phyloP scores from a whole-genome alignment of 257 asterid species.

The Nicotiana tabacum region DNA sequence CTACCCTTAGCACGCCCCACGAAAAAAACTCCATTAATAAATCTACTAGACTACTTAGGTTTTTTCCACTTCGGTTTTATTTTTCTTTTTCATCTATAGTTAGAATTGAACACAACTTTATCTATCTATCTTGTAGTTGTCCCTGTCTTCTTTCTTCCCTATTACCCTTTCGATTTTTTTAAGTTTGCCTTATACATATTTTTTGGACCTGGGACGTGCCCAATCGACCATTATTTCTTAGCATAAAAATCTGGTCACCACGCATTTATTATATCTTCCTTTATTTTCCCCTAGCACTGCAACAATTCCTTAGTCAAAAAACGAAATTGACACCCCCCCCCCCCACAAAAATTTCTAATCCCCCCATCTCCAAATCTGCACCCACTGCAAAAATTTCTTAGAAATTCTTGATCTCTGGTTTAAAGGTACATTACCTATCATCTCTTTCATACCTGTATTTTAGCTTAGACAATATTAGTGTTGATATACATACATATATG shows the following conservation, averaged over 20 bases:
- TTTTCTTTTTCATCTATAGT: not conserved
- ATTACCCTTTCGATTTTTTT: not conserved
- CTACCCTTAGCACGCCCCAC: not conserved
- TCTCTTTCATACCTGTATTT: not conserved
- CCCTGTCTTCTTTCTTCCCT: constrained; percentile 4
- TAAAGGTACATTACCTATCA: constrained; percentile 12
- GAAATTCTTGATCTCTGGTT: not conserved
- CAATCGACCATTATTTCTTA: constrained; percentile 12
- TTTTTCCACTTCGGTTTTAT: not conserved
- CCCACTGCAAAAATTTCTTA: not conserved
- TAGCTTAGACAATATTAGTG: not conserved
- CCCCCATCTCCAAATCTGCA: constrained; percentile 4
- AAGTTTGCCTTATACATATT: not conserved
- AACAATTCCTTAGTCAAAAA: constrained; percentile 14
- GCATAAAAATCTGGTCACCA: constrained; percentile 14
- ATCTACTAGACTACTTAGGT: not conserved
- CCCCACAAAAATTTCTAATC: not conserved
- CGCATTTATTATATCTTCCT: constrained; percentile 12
- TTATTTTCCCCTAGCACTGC: not conserved
- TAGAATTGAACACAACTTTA: not conserved
- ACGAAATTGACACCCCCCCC: not conserved
- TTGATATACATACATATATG: constrained; percentile 5
- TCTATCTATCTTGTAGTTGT: not conserved
- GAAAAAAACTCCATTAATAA: not conserved
- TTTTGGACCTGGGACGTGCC: constrained; percentile 12